phyloP scores from a whole-genome alignment of 805 yeast species.

The Hanseniaspora thailandica region DNA sequence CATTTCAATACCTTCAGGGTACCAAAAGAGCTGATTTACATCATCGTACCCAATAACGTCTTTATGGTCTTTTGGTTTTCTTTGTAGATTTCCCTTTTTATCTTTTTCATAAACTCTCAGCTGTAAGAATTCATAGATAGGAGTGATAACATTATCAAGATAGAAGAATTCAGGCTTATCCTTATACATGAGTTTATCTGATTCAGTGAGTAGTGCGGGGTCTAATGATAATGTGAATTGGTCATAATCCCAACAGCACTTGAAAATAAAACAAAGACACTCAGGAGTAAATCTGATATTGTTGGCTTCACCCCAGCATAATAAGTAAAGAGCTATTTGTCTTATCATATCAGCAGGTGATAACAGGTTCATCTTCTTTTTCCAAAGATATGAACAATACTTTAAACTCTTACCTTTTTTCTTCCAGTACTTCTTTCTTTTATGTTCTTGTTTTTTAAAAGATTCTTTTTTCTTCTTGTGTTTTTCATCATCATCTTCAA shows the following conservation, averaged over 20 bases:
- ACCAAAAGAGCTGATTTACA: constrained; percentile 81
- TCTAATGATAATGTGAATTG: constrained; percentile 56
- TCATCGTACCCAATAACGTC: constrained; percentile 77
- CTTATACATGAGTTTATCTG: background rate
- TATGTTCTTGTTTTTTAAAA: constrained; percentile 32
- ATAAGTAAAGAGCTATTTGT: constrained; percentile 57
- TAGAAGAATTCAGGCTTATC: constrained; percentile 35
- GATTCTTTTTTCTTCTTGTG: background rate
- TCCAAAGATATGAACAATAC: constrained; percentile 79
- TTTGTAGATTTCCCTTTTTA: constrained; percentile 42
- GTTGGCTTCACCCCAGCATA: constrained; percentile 87
- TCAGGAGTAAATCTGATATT: constrained; percentile 82
- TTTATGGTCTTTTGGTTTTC: constrained; percentile 62
- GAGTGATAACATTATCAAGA: constrained; percentile 61
- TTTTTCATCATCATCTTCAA: background rate
- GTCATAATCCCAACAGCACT: constrained; percentile 67
- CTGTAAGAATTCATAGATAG: constrained; percentile 55
- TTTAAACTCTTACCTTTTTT: constrained; percentile 36
- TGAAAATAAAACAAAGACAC: constrained; percentile 71
- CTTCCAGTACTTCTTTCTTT: constrained; percentile 42
- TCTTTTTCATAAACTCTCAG: constrained; percentile 52
- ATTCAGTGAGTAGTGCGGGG: constrained; percentile 24
- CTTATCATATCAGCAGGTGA: constrained; percentile 48
- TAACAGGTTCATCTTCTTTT: constrained; percentile 43
- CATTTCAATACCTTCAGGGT: constrained; percentile 52